A percentile compares a stretch with the other conserved stretches of the same genome.
Evolutionary conservation across 2,329 filamentous ascomycete genomes (phyloP).

Genomic region (Paraphoma chrysanthemicola): DNA sequence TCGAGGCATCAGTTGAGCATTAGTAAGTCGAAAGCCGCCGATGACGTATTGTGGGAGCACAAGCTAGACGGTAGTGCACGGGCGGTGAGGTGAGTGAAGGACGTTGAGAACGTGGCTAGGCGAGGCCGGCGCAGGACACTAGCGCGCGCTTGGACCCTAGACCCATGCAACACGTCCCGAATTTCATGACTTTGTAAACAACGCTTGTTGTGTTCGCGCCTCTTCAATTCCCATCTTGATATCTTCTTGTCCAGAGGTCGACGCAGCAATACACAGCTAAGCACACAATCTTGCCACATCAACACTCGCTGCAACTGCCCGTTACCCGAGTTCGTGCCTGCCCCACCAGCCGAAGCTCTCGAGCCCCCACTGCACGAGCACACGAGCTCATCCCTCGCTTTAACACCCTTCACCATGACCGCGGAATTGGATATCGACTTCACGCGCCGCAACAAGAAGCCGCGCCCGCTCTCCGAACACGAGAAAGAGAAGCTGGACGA

Average conservation of each 20-base stretch:
- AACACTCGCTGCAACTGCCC: background rate
- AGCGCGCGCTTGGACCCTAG: constrained; percentile 14
- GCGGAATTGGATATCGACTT: constrained; percentile 73
- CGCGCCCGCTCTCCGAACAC: constrained; percentile 77
- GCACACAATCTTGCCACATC: background rate
- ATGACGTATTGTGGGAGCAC: too few species aligned
- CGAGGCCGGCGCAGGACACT: constrained; percentile 6
- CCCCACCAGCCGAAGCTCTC: constrained; percentile 27
- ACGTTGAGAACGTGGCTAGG: constrained; percentile 14
- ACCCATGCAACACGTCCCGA: constrained; percentile 15
- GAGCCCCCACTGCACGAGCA: constrained; percentile 36
- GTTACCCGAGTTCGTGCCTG: constrained; percentile 9
- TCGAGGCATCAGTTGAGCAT: too few species aligned
- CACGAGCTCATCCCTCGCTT: constrained; percentile 30
- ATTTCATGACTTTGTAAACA: constrained; percentile 38
- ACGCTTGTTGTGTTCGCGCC: constrained; percentile 26
- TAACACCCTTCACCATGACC: constrained; percentile 30
- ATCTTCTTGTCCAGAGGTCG: constrained; percentile 5
- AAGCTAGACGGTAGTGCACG: too few species aligned
- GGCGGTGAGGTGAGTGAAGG: constrained; percentile 2
- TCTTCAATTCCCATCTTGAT: constrained; percentile 20
- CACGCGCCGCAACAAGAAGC: constrained; percentile 83
- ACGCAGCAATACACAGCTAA: background rate
- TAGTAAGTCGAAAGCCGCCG: too few species aligned
- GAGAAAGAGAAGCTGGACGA: constrained; percentile 88